A percentile compares a stretch with the other conserved stretches of the same genome.
Conservation (phyloP, 2,329 filamentous ascomycete species). For the Cladophialophora yegresii region DNA sequence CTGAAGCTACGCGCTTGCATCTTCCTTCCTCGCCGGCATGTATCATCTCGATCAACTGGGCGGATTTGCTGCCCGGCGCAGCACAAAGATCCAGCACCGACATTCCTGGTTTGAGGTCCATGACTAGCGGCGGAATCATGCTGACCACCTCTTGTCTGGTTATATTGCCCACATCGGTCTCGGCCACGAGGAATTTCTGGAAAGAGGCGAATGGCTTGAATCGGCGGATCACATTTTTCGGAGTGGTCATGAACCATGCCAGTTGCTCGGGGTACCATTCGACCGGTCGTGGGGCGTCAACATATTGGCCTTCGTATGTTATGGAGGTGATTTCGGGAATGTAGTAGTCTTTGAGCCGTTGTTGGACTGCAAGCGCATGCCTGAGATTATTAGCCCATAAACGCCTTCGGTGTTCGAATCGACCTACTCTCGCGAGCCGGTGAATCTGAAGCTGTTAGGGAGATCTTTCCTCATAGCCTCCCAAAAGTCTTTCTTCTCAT, state of each 20-base stretch:
- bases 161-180: constrained; percentile 96
- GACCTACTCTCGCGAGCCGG: constrained; percentile 81
- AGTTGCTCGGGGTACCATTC: constrained; percentile 93
- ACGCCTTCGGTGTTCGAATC: neutral
- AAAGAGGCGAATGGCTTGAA: constrained; percentile 93
- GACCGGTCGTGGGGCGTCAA: constrained; percentile 79
- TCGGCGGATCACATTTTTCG: constrained; percentile 91
- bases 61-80: constrained; percentile 94
- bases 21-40: constrained; percentile 89
- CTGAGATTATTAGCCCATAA: constrained; percentile 46
- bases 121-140: constrained; percentile 95
- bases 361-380: constrained; percentile 88
- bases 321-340: constrained; percentile 88
- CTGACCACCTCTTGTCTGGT: constrained; percentile 96
- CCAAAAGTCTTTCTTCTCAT: constrained; percentile 83
- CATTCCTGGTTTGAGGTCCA: constrained; percentile 90
- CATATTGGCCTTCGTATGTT: constrained; percentile 76
- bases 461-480: constrained; percentile 76
- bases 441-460: constrained; percentile 97
- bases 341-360: constrained; percentile 82
- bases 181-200: constrained; percentile 95
- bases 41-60: constrained; percentile 91
- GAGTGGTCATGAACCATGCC: constrained; percentile 97
- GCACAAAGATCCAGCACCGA: constrained; percentile 94
- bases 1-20: constrained; percentile 69